Evolutionary conservation across 148 eudicot species (phyloP), one percentile per base, ranked within the genome.

Genomic region (Rhododendron ferrugineum): DNA sequence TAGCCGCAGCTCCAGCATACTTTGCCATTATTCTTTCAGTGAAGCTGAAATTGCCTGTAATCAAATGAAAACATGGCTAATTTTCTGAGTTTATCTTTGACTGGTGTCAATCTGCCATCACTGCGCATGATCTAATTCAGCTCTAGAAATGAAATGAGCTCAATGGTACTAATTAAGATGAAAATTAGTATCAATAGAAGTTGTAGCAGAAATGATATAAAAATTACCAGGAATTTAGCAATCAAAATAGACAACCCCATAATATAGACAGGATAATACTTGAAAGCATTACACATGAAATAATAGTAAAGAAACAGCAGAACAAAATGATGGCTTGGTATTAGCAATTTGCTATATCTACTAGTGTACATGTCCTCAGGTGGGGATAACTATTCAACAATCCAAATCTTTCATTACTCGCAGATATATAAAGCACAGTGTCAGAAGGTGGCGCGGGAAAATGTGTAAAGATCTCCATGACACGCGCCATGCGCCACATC

Each of bases 1-100:
- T 97, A 82, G 98, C 98, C 40, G 91, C 89, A 80, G 99, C 99
- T 89, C 98, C 99, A 58, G 92, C 93, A 89, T 95, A 97, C 88
- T 95, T 94, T 23, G 96, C 98, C 30, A 90, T 85, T 83, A 92
- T 64, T 87, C 92, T 95, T 86, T 97, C 98, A 80, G 92, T 90
- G 86, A 91, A 92, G 88, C 96, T 93, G 85, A 97, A 97, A 87
- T 95, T 95, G 58, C 99, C 98, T 97, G 91, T 86, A 86, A 15
- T 22, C 15, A n/a, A 32, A 52, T 20, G 11, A 40, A 72, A 26
- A 36, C 42, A 62, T 34, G 10, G 28, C 73, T 37, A 68, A 11
- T 15, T 26, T 81, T 81, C 32, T 56, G 13, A 36, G 30, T 6
- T 22, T 37, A 81, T 10, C 15, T 54, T 46, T 81, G 42, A 22